Base-by-base conservation (phyloP, 139 green algal species). In the Tetratostichococcus sp. region DNA sequence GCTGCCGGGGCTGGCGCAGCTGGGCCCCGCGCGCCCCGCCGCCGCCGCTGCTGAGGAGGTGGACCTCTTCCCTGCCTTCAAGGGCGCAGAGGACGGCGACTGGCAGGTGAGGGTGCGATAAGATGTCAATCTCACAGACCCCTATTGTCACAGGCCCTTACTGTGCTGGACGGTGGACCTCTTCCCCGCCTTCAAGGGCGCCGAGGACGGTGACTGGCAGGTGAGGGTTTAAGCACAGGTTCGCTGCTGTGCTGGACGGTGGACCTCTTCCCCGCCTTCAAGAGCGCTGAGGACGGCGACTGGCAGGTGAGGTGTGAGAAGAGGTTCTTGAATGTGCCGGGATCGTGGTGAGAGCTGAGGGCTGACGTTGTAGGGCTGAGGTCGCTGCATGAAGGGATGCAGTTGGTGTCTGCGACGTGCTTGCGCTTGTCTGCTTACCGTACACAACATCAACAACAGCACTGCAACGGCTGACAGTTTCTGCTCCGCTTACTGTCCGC, bases 1-100 rank as follows among this genome's bases (percentile, higher is more conserved):
- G 59, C 81, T 92, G 75, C 85, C 82, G 34, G 78, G 69, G 28
- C 75, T 83, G 66, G 67, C 83, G 16, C 43, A 57, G 32, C 70
- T 76, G 68, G 34, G 79, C 8, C 31, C 72, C 71, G 32, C 50
- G 8, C n/a, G 43, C 8, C 30, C 23, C 39, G 71, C 28, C 30
- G 33, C 23, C 39, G 71, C 28, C 30, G 33, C 26, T 17, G 43
- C 31, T 30, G 85, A 86, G 17, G 85, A 90, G n/a, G 76, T 89
- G 66, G 85, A 89, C 75, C 79, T 89, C 0, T 89, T 89, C 80
- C 85, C 85, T 3, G 81, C 80, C 42, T 86, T 89, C 77, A 85
- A 80, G 65, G 78, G 78, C 34, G 78, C 65, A 66, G 82, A 71
- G 34, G 68, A 50, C 16, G 35, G 42, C 32, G 2, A 14, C 35